Base-by-base conservation (phyloP, 2,329 filamentous ascomycete species). In the Clarireedia hainanense region DNA sequence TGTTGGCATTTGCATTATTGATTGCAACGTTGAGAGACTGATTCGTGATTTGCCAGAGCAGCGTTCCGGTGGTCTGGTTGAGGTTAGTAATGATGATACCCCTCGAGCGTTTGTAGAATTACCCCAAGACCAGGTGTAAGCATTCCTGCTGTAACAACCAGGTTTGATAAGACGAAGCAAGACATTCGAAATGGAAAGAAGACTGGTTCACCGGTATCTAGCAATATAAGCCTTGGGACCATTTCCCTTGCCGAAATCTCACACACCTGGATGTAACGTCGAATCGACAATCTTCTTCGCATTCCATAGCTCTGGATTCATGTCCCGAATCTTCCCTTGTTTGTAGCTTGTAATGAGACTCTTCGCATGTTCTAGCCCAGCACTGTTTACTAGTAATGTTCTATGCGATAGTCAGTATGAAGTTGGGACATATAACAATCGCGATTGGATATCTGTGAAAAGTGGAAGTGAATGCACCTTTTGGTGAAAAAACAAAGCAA, bases 251-350 rank as follows among this genome's bases (percentile, higher is more conserved):
- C 20, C 39, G 15, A 34, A 27, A 43, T 45, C 15, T 26, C 54
- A 59, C 78, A 63, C 83, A 95, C 91, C 91, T 63, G 94, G 94
- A 71, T 99, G 94, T 62, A 99, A 75, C 14, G 94, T 99, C 59
- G 94, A 92, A 73, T 99, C 94, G 56, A 97, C 89, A 63, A 96
- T 84, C 79, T 96, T 96, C 81, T 99, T 99, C 46, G 94, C 94
- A 60, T 81, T 77, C 94, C 94, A 99, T 65, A 99, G 75, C 66
- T 96, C 89, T 1, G 89, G 86, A 17, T 86, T 95, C 90, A 97
- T 96, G 53, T 82, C 75, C 64, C 79, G 74, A 58, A 89, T 76
- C 72, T 88, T 83, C 63, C 91, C 91, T 67, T 85, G 84, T 78
- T 96, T 97, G 76, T 96, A 99, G 42, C 84, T 79, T 12, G 86